Conservation (phyloP, 208 protist genomes). For the Leishmania arabica region DNA sequence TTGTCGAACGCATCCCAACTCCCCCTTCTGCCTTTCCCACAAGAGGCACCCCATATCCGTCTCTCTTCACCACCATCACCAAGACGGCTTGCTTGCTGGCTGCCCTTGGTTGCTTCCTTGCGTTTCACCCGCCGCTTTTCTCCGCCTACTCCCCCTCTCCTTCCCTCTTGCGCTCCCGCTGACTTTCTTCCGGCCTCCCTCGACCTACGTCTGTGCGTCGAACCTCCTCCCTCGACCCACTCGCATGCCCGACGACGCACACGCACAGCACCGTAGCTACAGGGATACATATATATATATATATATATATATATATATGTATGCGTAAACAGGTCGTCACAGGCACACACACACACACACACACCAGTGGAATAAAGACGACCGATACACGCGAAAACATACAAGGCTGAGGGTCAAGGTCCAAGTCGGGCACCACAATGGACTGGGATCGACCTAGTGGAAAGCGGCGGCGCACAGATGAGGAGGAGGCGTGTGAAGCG, state of each 20-base stretch:
- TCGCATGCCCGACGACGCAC: neutral
- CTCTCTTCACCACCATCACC: neutral
- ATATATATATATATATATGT: too few species aligned
- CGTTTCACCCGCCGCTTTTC: neutral
- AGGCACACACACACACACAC: neutral
- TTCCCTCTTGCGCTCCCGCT: neutral
- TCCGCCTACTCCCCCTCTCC: neutral
- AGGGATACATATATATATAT: too few species aligned
- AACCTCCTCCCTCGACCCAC: neutral
- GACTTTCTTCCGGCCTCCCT: neutral
- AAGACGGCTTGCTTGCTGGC: neutral
- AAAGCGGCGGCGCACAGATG: slow-evolving; percentile 48
- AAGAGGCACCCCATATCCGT: neutral
- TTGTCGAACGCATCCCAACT: neutral
- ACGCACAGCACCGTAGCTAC: neutral
- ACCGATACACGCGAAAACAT: neutral
- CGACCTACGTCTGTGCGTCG: neutral
- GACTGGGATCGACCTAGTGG: slow-evolving; percentile 15
- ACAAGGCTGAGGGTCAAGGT: neutral
- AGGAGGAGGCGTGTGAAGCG: slow-evolving; percentile 67
- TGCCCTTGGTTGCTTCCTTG: neutral
- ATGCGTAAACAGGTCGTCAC: neutral
- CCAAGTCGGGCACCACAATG: neutral
- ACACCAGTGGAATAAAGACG: neutral
- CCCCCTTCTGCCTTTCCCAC: neutral